phyloP scores from a whole-genome alignment of 2,329 filamentous ascomycete genomes.

The Sclerotinia spermophila region DNA sequence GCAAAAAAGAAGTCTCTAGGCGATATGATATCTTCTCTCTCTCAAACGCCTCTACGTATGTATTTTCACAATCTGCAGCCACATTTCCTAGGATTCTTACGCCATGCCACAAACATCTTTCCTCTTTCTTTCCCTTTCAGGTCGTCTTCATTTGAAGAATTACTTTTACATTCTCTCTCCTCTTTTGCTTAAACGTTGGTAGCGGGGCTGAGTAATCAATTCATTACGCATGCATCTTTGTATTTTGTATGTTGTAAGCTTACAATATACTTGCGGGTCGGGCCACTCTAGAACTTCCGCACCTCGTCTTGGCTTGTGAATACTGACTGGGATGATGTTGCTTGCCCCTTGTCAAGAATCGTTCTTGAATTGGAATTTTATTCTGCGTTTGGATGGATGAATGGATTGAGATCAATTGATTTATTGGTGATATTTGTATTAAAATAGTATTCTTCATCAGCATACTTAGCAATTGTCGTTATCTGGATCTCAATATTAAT shows the following conservation, averaged over 20 bases:
- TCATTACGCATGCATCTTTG: too few species aligned
- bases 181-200: not conserved
- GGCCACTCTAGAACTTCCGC: slow-evolving; percentile 6
- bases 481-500: too few species aligned
- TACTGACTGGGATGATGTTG: not conserved
- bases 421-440: not conserved
- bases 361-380: too few species aligned
- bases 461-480: too few species aligned
- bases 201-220: not conserved
- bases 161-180: not conserved
- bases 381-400: not conserved
- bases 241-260: too few species aligned
- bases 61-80: not conserved
- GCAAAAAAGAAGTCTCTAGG: not conserved
- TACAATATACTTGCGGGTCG: not conserved
- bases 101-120: not conserved
- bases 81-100: not conserved
- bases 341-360: slow-evolving; percentile 2
- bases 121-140: not conserved
- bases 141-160: not conserved
- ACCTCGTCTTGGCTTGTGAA: not conserved
- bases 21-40: not conserved
- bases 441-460: too few species aligned
- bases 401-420: not conserved
- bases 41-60: not conserved